Percentiles rank a stretch among this genome's conserved stretches.
phyloP scores from a whole-genome alignment of 768 basidiomycete species.

The Obba rivulosa region DNA sequence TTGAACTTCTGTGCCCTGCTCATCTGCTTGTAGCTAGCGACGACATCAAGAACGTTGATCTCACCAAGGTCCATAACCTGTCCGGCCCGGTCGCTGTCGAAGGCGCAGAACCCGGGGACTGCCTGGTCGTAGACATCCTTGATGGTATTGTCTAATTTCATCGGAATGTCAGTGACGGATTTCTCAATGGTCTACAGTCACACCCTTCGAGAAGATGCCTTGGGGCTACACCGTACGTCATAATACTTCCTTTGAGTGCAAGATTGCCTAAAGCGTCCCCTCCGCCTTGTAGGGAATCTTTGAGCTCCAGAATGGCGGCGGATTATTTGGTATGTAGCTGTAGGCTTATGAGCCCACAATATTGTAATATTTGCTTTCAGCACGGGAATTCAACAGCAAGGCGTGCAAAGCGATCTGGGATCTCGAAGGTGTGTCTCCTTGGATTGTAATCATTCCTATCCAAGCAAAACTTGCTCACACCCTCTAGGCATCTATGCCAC shows the following conservation, averaged over 20 bases:
- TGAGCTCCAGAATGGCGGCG: conserved; percentile 68
- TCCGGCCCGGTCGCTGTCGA: conserved; percentile 72
- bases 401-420: conserved; percentile 83
- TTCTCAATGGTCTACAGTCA: conserved; percentile 33
- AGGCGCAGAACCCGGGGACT: conserved; percentile 75
- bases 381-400: conserved; percentile 61
- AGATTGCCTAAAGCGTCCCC: neutral
- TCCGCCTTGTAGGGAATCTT: conserved; percentile 52
- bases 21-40: conserved; percentile 43
- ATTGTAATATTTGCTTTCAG: conserved; percentile 23
- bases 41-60: conserved; percentile 60
- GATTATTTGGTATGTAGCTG: conserved; percentile 48
- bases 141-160: conserved; percentile 40
- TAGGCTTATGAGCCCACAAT: neutral
- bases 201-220: conserved; percentile 68
- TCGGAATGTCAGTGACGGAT: neutral
- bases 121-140: conserved; percentile 75
- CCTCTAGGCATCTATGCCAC: conserved; percentile 61
- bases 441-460: too few relatives aligned
- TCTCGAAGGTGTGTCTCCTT: conserved; percentile 43
- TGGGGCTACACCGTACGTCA: conserved; percentile 69
- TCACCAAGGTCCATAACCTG: conserved; percentile 67
- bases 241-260: too few relatives aligned
- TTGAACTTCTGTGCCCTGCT: neutral
- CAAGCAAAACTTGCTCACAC: too few relatives aligned